phyloP scores from a whole-genome alignment of 352 stramenopile species.

The Pythium biforme region DNA sequence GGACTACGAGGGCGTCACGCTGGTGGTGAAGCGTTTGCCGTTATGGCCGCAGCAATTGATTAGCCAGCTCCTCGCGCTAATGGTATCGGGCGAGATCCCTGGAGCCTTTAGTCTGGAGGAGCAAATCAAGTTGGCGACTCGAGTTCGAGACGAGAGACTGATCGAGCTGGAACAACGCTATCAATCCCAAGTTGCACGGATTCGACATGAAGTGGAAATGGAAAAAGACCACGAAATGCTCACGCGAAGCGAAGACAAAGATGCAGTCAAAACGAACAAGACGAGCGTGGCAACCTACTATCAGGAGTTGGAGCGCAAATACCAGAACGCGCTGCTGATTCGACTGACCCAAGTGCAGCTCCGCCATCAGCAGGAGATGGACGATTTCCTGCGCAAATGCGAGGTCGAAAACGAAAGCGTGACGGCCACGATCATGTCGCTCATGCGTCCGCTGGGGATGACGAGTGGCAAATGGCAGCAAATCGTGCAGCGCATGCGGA shows the following conservation, averaged over 20 bases:
- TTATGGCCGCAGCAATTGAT: slow-evolving; percentile 35
- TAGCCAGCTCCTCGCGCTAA: slow-evolving; percentile 47
- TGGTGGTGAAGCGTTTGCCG: slow-evolving; percentile 53
- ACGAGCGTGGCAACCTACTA: slow-evolving; percentile 36
- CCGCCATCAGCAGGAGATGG: slow-evolving; percentile 57
- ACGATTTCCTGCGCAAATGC: slow-evolving; percentile 51
- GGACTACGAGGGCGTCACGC: slow-evolving; percentile 49
- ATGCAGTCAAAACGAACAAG: slow-evolving; percentile 3
- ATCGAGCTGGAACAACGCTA: slow-evolving; percentile 50
- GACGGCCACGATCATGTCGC: slow-evolving; percentile 69
- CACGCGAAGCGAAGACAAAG: slow-evolving; percentile 7
- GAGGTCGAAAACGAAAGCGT: slow-evolving; percentile 76
- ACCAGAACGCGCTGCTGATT: slow-evolving; percentile 28
- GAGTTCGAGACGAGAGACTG: slow-evolving; percentile 62
- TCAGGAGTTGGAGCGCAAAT: slow-evolving; percentile 39
- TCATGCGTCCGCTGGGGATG: slow-evolving; percentile 66
- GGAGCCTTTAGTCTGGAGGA: slow-evolving; percentile 59
- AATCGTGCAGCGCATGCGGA: slow-evolving; percentile 52
- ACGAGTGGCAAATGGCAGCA: slow-evolving; percentile 72
- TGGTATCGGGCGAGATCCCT: slow-evolving; percentile 59
- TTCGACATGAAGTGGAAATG: slow-evolving; percentile 33
- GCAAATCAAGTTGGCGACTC: slow-evolving; percentile 57
- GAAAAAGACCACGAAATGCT: slow-evolving; percentile 37
- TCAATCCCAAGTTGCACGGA: slow-evolving; percentile 26
- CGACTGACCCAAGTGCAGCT: slow-evolving; percentile 42